Evolutionary conservation across 129 eudicot genomes (phyloP).

Genomic region (Artemisia argyi): DNA sequence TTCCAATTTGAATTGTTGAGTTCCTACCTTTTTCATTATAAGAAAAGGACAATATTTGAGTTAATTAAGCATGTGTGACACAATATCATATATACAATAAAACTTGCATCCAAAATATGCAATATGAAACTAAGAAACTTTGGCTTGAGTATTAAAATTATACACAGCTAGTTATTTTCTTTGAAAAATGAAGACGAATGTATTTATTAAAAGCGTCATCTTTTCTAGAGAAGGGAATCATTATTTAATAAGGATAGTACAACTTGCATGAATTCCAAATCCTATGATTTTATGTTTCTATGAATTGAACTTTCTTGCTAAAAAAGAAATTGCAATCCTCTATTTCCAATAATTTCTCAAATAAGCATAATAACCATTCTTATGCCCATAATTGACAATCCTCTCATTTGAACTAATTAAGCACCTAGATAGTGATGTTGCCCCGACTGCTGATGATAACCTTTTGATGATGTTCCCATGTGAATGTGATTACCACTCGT

Average conservation of each 20-base stretch:
- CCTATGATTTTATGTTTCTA: conserved; percentile 27
- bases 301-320: not conserved
- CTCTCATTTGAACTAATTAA: conserved; percentile 23
- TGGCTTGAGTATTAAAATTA: too few species aligned
- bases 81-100: not conserved
- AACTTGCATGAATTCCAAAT: conserved; percentile 39
- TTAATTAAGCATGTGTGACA: conserved; percentile 2
- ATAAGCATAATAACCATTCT: conserved; percentile 27
- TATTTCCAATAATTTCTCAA: conserved; percentile 21
- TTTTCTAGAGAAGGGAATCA: conserved; percentile 22
- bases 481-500: conserved; percentile 52
- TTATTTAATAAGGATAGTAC: conserved; percentile 36
- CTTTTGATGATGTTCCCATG: conserved; percentile 35
- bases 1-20: conserved; percentile 14
- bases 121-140: not conserved
- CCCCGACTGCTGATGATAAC: conserved; percentile 30
- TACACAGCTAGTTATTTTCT: too few species aligned
- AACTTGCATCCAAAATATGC: not conserved
- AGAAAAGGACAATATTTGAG: not conserved
- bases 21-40: conserved; percentile 15
- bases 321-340: conserved; percentile 20
- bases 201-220: not conserved
- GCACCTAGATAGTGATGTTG: conserved; percentile 59
- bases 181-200: too few species aligned
- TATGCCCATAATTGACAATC: conserved; percentile 22